Conservation (phyloP, 306 rosid genomes). For the Lotus japonicus region DNA sequence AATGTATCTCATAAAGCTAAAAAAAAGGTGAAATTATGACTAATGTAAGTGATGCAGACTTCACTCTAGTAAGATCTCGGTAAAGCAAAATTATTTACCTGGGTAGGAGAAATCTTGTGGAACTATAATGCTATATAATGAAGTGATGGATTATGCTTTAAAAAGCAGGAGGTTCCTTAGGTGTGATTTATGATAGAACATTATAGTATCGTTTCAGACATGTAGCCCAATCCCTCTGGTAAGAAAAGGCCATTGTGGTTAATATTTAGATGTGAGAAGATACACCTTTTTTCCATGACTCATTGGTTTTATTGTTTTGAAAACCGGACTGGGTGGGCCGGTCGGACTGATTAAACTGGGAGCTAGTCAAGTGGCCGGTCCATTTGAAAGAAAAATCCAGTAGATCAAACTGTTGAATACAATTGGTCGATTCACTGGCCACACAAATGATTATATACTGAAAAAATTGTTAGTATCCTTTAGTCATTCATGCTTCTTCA, state of each 20-base stretch:
- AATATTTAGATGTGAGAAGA: too few species aligned
- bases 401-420: too few species aligned
- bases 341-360: too few species aligned
- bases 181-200: neutral
- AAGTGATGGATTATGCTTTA: too few species aligned
- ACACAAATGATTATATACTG: neutral
- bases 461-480: neutral
- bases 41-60: neutral
- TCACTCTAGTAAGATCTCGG: too few species aligned
- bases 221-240: neutral
- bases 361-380: too few species aligned
- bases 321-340: too few species aligned
- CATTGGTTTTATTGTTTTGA: neutral
- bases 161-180: too few species aligned
- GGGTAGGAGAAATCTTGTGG: neutral
- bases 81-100: too few species aligned
- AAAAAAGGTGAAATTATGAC: neutral
- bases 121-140: too few species aligned
- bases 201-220: neutral
- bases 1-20: neutral
- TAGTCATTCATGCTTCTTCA: neutral
- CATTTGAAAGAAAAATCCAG: too few species aligned
- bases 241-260: too few species aligned
- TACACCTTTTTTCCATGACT: constrained; percentile 6
- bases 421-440: neutral